These are phyloP conservation scores for Massospora cicadina DNA, from an alignment of 371 early-diverging fungal genomes.

Conservation along the genomic window DNA sequence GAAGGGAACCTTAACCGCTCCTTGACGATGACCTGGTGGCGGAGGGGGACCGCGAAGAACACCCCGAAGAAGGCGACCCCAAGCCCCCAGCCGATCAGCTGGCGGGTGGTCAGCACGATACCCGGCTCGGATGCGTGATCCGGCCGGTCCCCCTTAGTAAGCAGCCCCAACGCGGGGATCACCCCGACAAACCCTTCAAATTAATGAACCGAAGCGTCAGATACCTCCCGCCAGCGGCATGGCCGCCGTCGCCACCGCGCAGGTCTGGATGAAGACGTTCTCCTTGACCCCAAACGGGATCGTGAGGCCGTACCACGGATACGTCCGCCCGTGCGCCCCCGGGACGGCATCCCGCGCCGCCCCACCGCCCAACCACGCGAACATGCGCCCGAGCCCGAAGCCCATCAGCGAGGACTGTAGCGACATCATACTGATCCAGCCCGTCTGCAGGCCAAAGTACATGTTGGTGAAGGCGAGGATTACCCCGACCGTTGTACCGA, in stretches of 20 bases:
- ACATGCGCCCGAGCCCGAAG: slow-evolving; percentile 42
- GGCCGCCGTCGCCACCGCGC: slow-evolving; percentile 67
- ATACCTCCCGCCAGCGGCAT: slow-evolving; percentile 53
- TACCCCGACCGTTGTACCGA: slow-evolving; percentile 46
- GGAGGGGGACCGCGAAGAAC: slow-evolving; percentile 71
- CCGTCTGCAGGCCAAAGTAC: slow-evolving; percentile 72
- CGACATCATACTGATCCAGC: slow-evolving; percentile 79
- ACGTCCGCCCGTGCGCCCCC: background rate
- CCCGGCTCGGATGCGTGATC: slow-evolving; percentile 15
- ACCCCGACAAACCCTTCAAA: slow-evolving; percentile 51
- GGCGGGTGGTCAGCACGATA: slow-evolving; percentile 24
- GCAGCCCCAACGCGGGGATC: slow-evolving; percentile 48
- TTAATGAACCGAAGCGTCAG: background rate
- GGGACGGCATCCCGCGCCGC: background rate
- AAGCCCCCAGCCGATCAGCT: slow-evolving; percentile 57
- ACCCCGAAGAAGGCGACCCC: slow-evolving; percentile 76
- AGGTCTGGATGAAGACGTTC: slow-evolving; percentile 64
- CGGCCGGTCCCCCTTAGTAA: slow-evolving; percentile 31
- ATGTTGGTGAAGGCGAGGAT: slow-evolving; percentile 65
- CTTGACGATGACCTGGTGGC: slow-evolving; percentile 56
- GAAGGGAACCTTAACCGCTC: slow-evolving; percentile 72
- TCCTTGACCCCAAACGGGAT: slow-evolving; percentile 50
- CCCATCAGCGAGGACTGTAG: slow-evolving; percentile 63
- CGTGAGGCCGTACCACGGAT: slow-evolving; percentile 7
- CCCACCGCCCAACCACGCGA: slow-evolving; percentile 17